phyloP scores from a whole-genome alignment of 306 rosid species.

The Delonix regia region DNA sequence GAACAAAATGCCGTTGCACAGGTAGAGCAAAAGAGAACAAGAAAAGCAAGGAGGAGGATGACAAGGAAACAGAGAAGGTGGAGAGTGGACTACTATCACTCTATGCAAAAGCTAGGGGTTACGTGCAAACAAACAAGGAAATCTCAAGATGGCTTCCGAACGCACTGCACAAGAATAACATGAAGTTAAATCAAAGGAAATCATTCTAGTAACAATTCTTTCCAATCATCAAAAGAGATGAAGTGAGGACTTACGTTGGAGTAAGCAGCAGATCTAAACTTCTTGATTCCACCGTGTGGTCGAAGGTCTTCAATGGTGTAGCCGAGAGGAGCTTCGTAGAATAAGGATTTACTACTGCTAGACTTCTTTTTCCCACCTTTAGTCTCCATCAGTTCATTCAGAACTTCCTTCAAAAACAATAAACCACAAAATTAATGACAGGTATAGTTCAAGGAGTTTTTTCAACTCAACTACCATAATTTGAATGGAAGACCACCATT shows the following conservation, averaged over 20 bases:
- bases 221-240: conserved; percentile 4
- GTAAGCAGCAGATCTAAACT: conserved; percentile 98
- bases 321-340: conserved; percentile 94
- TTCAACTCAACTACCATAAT: background rate
- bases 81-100: conserved; percentile 14
- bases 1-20: conserved; percentile 20
- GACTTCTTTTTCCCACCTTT: conserved; percentile 91
- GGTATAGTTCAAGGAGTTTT: background rate
- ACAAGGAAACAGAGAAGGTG: background rate
- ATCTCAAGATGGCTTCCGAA: conserved; percentile 89
- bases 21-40: conserved; percentile 24
- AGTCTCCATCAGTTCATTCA: conserved; percentile 97
- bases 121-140: conserved; percentile 29
- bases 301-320: conserved; percentile 97
- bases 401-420: conserved; percentile 36
- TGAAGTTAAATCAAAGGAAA: background rate
- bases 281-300: conserved; percentile 97
- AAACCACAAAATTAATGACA: background rate
- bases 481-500: background rate
- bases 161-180: conserved; percentile 68
- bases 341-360: conserved; percentile 73
- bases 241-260: conserved; percentile 70
- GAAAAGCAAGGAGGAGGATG: conserved; percentile 1
- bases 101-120: conserved; percentile 36
- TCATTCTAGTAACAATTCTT: background rate